phyloP scores from a whole-genome alignment of 2,329 filamentous ascomycete species.

The Aspergillus nomiae region DNA sequence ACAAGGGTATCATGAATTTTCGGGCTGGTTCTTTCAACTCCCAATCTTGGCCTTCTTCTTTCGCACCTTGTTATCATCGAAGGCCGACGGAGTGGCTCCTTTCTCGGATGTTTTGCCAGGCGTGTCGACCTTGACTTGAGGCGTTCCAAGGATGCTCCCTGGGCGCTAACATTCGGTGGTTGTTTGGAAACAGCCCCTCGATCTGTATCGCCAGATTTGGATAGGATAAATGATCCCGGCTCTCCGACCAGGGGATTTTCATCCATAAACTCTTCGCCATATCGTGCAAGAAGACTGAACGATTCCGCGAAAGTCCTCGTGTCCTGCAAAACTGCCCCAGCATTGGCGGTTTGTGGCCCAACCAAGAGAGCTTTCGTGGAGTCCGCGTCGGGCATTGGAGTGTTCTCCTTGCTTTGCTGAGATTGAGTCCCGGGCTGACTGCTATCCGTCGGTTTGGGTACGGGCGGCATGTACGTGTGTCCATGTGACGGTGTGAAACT shows the following conservation, averaged over 20 bases:
- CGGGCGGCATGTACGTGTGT: constrained; percentile 60
- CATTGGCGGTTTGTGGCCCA: constrained; percentile 21
- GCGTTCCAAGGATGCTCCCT: constrained; percentile 27
- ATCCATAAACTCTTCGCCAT: constrained; percentile 65
- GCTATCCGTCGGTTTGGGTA: constrained; percentile 42
- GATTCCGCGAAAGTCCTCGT: constrained; percentile 49
- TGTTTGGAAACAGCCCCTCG: constrained; percentile 25
- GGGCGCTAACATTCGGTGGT: constrained; percentile 10
- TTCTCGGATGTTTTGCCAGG: constrained; percentile 34
- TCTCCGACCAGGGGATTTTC: constrained; percentile 65
- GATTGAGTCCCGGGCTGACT: constrained; percentile 36
- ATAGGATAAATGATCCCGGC: constrained; percentile 63
- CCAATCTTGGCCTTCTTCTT: constrained; percentile 38
- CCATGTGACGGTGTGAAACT: constrained; percentile 61
- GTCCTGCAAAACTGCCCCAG: constrained; percentile 35
- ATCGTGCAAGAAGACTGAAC: constrained; percentile 54
- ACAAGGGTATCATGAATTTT: constrained; percentile 6
- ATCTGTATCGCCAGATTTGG: constrained; percentile 39
- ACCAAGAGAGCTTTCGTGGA: constrained; percentile 31
- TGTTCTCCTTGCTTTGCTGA: constrained; percentile 52
- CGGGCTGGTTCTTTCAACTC: constrained; percentile 20
- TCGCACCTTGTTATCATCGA: constrained; percentile 38
- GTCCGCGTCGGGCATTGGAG: constrained; percentile 47
- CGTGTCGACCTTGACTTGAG: constrained; percentile 36
- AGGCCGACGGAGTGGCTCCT: constrained; percentile 29